A percentile compares a stretch with the other conserved stretches of the same genome.
These are phyloP conservation scores for Aureobasidium subglaciale DNA, from an alignment of 2,329 filamentous ascomycete species.

Conservation along the genomic window DNA sequence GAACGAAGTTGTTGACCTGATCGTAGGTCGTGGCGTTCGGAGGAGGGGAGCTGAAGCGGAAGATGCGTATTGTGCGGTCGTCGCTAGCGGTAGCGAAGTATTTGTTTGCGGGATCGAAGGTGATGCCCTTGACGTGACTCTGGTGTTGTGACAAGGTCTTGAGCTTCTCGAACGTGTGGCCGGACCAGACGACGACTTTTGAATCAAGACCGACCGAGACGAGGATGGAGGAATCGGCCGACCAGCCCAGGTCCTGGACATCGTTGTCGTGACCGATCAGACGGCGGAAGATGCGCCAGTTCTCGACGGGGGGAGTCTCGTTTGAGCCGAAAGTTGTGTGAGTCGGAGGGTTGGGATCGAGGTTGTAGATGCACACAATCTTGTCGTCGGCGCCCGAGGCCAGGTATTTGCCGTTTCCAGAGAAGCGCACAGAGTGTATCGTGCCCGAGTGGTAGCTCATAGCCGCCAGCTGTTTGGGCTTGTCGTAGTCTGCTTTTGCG, in stretches of 20 bases:
- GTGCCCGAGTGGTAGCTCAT: slow-evolving; percentile 98
- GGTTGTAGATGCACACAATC: slow-evolving; percentile 93
- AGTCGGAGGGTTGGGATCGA: slow-evolving; percentile 73
- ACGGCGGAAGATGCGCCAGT: slow-evolving; percentile 92
- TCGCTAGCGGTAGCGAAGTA: slow-evolving; percentile 98
- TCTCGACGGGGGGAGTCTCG: slow-evolving; percentile 88
- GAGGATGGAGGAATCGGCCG: slow-evolving; percentile 86
- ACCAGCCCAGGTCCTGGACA: slow-evolving; percentile 96
- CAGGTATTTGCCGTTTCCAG: slow-evolving; percentile 86
- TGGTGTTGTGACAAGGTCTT: slow-evolving; percentile 90
- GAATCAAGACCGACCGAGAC: slow-evolving; percentile 96
- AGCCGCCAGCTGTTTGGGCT: slow-evolving; percentile 88
- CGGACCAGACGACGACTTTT: slow-evolving; percentile 97
- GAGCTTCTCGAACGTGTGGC: slow-evolving; percentile 94
- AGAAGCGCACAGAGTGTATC: slow-evolving; percentile 95
- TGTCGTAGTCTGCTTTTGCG: slow-evolving; percentile 61
- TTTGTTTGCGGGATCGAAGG: slow-evolving; percentile 97
- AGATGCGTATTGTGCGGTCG: slow-evolving; percentile 93
- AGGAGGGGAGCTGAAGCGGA: slow-evolving; percentile 82
- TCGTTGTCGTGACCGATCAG: slow-evolving; percentile 97
- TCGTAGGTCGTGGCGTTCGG: slow-evolving; percentile 92
- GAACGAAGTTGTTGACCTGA: slow-evolving; percentile 91
- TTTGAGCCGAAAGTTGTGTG: slow-evolving; percentile 77
- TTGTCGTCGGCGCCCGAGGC: slow-evolving; percentile 98
- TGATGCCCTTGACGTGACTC: slow-evolving; percentile 97